These are phyloP conservation scores for Copromyces sp. DNA, from an alignment of 495 filamentous ascomycete genomes.

Conservation along the genomic window DNA sequence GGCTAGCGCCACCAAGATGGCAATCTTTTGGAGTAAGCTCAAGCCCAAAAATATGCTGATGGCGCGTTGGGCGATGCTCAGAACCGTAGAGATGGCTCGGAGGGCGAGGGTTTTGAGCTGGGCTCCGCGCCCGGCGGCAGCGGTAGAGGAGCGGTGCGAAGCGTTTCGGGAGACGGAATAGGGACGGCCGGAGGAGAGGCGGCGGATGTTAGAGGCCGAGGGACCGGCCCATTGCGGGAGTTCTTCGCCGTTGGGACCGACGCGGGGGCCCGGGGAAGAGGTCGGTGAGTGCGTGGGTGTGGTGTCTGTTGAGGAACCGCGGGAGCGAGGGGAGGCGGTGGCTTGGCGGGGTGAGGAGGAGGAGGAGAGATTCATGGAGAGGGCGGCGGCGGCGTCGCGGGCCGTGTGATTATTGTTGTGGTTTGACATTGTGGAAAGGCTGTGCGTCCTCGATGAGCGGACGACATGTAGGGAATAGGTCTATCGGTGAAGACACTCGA, in stretches of 20 bases:
- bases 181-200: constrained; percentile 5
- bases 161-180: constrained; percentile 11
- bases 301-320: constrained; percentile 1
- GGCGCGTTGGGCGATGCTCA: constrained; percentile 12
- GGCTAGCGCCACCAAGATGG: constrained; percentile 39
- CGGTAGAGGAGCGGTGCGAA: constrained; percentile 9
- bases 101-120: constrained; percentile 4
- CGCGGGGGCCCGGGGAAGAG: not conserved
- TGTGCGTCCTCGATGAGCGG: not conserved
- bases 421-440: constrained; percentile 17
- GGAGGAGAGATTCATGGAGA: constrained; percentile 13
- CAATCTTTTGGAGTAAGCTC: constrained; percentile 46
- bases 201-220: constrained; percentile 4
- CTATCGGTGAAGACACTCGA: not conserved
- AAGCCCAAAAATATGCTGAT: constrained; percentile 31
- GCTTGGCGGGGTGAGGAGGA: constrained; percentile 2
- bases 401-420: constrained; percentile 1
- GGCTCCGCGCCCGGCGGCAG: not conserved
- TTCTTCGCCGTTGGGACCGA: not conserved
- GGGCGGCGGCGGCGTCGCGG: constrained; percentile 16
- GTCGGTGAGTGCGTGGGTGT: not conserved
- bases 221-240: constrained; percentile 4
- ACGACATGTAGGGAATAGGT: not conserved
- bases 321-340: not conserved
- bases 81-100: constrained; percentile 10